Base-by-base conservation (phyloP, 169 alveolate genomes). In the Eimeria maxima region DNA sequence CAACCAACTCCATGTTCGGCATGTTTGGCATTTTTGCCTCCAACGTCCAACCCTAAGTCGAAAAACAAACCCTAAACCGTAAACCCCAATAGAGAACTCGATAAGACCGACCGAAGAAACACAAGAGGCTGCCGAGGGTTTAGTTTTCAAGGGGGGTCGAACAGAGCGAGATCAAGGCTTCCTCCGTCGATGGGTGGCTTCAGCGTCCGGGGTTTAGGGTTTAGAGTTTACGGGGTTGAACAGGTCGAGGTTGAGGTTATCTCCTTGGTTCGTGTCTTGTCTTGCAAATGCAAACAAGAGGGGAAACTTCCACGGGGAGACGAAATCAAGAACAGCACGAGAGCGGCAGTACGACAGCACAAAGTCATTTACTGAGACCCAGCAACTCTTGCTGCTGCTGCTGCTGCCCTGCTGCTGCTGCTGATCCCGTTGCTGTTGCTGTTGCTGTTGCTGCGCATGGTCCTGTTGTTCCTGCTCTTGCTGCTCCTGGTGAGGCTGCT, bases 361-460 rank as follows among this genome's bases (percentile, higher is more conserved):
- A 22, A 67, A 74, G 89, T 90, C 95, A 55, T 90, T 90, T 1
- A 90, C 47, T 14, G 67, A 69, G 33, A 90, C 60, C 95, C 95
- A 90, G 38, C 63, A 27, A 44, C 74, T 65, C 38, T 65, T 65
- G 60, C 86, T 74, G 55, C 86, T 33, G 60, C 29, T 74, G 86
- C 24, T 44, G 55, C 60, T 33, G 86, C 55, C 38, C 38, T 44
- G 38, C 57, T 74, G 57, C 0, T 74, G 67, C 90, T 27, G 69
- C 33, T 57, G 67, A n/a, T 47, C 16, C 20, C n/a, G 24, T 47
- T 89, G 55, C 47, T 42, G 45, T 16, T 53, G 47, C 78, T 65
- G 74, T 7, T 65, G 42, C 42, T 65, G 74, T 8, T 20, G 71
- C 42, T n/a, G 42, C 5, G 13, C 27, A 4, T 4, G 87, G 8